Base-by-base conservation (phyloP, 352 stramenopile genomes). In the Peronospora destructor region DNA sequence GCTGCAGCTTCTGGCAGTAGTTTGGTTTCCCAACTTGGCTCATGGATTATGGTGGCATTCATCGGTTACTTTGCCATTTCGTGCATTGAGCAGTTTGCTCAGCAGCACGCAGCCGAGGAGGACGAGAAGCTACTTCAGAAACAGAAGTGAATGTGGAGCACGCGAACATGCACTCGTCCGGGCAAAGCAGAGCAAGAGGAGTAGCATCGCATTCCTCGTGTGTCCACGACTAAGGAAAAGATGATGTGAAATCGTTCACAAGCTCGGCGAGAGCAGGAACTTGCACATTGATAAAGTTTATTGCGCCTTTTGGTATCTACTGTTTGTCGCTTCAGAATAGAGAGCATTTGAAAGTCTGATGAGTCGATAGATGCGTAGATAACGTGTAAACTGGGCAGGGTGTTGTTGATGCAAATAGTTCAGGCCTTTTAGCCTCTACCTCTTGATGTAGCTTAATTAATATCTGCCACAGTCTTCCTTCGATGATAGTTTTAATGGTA, bases 71-170 rank as follows among this genome's bases (percentile, higher is more conserved):
- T 95, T 60, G 82, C 86, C 5, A 71, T 94, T 44, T 94, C 81
- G 64, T 94, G 84, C 63, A 86, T 95, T 45, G 84, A 93, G 64
- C 81, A 95, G 60, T 93, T 95, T 52, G 84, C 85, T 23, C 85
- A 95, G 64, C 84, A 94, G 53, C 84, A 94, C 54, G 82, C 81
- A 1, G 85, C 85, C 35, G 79, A 91, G 48, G 77, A 93, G 62
- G 85, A 95, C 50, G 84, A 92, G 45, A 67, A 90, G 70, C 87
- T 78, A 66, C 59, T 94, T 44, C 85, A 85, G 68, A 91, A 90
- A 65, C 42, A 75, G 21, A 74, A 78, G 61, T 76, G 68, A 68
- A 54, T 21, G 26, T 25, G 21, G 26, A 46, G 33, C 21, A 49
- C 23, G 17, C 2, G 9, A 29, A 19, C 11, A 11, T 45, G 38